Evolutionary conservation across 768 basidiomycete genomes (phyloP).

Genomic region (Filobasidium floriforme): DNA sequence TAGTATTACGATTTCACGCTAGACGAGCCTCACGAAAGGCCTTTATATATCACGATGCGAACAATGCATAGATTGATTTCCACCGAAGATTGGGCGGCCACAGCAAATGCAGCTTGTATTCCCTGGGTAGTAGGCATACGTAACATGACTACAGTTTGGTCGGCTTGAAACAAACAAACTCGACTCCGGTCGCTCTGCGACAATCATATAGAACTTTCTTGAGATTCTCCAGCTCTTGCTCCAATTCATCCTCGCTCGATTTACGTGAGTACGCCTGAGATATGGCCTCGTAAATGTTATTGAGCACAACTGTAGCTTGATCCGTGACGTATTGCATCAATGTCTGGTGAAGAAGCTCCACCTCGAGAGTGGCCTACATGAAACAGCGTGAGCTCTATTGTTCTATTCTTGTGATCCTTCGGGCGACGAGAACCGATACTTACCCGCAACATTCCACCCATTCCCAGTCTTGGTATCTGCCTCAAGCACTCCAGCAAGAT

Average conservation of each 20-base stretch:
- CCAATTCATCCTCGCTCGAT: slow-evolving; percentile 53
- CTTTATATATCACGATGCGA: slow-evolving; percentile 1
- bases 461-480: slow-evolving; percentile 83
- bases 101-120: neutral
- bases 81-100: neutral
- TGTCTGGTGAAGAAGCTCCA: slow-evolving; percentile 98
- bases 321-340: slow-evolving; percentile 75
- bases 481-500: slow-evolving; percentile 79
- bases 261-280: slow-evolving; percentile 83
- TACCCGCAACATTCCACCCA: slow-evolving; percentile 97
- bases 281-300: slow-evolving; percentile 88
- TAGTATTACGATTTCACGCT: slow-evolving; percentile 6
- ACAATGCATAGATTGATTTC: slow-evolving; percentile 3
- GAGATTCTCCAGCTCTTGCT: slow-evolving; percentile 77
- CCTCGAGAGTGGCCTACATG: slow-evolving; percentile 85
- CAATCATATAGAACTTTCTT: slow-evolving; percentile 84
- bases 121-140: neutral
- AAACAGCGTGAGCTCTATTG: neutral
- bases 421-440: slow-evolving; percentile 36
- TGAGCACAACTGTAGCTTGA: slow-evolving; percentile 70
- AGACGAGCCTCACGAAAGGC: slow-evolving; percentile 1
- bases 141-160: neutral
- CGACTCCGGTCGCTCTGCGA: slow-evolving; percentile 80
- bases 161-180: slow-evolving; percentile 78
- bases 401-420: neutral